A percentile compares a stretch with the other conserved stretches of the same genome.
These are phyloP conservation scores for Pseudogymnoascus sp. DNA, from an alignment of 2,329 filamentous ascomycete species.

Conservation along the genomic window DNA sequence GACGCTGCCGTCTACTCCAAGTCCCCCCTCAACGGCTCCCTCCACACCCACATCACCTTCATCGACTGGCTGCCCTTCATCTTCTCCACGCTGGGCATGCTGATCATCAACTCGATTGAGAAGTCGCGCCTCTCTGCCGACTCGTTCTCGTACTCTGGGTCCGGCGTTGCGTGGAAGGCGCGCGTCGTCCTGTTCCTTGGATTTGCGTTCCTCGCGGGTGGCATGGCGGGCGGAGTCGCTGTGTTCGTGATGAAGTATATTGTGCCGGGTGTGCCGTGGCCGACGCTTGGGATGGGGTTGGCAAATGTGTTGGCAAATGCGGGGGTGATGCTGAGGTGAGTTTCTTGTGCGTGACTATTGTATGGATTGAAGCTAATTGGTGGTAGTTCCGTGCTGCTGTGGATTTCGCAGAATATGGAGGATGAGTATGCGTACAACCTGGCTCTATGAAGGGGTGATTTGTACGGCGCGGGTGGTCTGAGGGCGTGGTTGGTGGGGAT, in stretches of 20 bases:
- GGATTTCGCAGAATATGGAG: slow-evolving; percentile 66
- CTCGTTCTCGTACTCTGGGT: slow-evolving; percentile 54
- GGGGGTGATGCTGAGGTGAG: slow-evolving; percentile 53
- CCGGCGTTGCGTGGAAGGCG: slow-evolving; percentile 60
- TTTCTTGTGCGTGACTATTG: slow-evolving; percentile 13
- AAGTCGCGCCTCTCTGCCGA: slow-evolving; percentile 58
- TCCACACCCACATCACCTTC: slow-evolving; percentile 51
- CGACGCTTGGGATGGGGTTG: slow-evolving; percentile 56
- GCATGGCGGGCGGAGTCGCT: slow-evolving; percentile 62
- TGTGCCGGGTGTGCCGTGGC: slow-evolving; percentile 49
- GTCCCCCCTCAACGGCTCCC: slow-evolving; percentile 49
- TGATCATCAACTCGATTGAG: slow-evolving; percentile 64
- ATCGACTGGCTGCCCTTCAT: slow-evolving; percentile 64
- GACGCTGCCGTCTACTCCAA: slow-evolving; percentile 62
- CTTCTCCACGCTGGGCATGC: slow-evolving; percentile 60
- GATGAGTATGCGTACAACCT: slow-evolving; percentile 64
- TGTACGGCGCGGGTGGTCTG: not conserved
- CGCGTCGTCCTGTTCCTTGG: slow-evolving; percentile 60
- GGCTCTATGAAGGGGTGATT: slow-evolving; percentile 39
- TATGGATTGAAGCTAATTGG: not conserved
- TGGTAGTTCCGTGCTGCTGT: slow-evolving; percentile 54
- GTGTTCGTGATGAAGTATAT: slow-evolving; percentile 60
- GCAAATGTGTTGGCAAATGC: slow-evolving; percentile 60
- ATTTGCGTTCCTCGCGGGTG: slow-evolving; percentile 57
- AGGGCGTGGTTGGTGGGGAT: not conserved